phyloP scores from a whole-genome alignment of 2,329 filamentous ascomycete species.

The Aspergillus hortae region DNA sequence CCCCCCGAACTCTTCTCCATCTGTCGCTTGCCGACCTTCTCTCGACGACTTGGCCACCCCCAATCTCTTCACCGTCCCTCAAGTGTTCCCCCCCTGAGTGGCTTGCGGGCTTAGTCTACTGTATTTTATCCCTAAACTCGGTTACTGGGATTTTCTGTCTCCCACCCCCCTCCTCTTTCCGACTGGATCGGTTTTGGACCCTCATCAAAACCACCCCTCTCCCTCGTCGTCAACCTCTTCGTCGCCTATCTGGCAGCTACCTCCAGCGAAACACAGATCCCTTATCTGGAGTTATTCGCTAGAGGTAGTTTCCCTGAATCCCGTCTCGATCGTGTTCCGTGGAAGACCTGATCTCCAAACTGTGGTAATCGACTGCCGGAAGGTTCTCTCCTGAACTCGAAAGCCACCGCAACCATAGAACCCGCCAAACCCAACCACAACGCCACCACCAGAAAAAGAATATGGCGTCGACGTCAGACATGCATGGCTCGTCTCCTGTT shows the following conservation, averaged over 20 bases:
- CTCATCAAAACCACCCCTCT: conserved; percentile 12
- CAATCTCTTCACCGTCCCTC: conserved; percentile 9
- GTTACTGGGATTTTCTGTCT: not conserved
- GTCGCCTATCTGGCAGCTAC: conserved; percentile 29
- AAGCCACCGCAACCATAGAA: conserved; percentile 14
- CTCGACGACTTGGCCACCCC: conserved; percentile 1
- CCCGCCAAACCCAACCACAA: conserved; percentile 8
- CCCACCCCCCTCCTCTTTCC: conserved; percentile 6
- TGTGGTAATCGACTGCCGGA: conserved; percentile 11
- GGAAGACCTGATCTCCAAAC: not conserved
- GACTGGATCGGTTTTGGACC: conserved; percentile 3
- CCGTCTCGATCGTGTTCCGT: not conserved
- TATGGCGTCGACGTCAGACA: conserved; percentile 36
- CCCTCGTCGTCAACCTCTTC: conserved; percentile 10
- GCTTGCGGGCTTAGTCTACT: conserved; percentile 1
- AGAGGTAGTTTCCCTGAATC: conserved; percentile 30
- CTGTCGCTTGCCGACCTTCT: conserved; percentile 9
- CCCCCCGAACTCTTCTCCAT: conserved; percentile 10
- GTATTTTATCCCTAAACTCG: conserved; percentile 1
- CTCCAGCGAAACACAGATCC: conserved; percentile 37
- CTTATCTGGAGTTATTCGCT: conserved; percentile 35
- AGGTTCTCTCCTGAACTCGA: conserved; percentile 5
- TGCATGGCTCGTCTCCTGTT: conserved; percentile 37
- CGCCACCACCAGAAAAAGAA: conserved; percentile 11
- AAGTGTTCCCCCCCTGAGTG: not conserved